Percentiles rank a stretch among this genome's conserved stretches.
Evolutionary conservation across 2,329 filamentous ascomycete species (phyloP).

Genomic region (Verticillium longisporum): DNA sequence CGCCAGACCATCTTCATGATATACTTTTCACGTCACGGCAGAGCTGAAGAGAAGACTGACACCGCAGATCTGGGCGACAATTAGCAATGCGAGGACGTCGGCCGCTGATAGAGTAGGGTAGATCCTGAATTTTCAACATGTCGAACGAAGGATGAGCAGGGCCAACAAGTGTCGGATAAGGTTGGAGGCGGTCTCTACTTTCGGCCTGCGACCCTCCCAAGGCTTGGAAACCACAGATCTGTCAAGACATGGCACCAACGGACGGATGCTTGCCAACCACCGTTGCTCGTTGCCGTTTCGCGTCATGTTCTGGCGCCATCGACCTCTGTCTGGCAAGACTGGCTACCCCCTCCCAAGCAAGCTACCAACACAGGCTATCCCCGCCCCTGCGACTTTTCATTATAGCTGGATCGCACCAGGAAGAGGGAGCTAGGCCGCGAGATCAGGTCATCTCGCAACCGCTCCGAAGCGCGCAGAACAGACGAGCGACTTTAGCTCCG

Average conservation of each 20-base stretch:
- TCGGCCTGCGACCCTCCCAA: neutral
- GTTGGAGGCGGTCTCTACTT: neutral
- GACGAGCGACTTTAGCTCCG: constrained; percentile 1
- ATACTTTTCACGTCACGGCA: too few species aligned
- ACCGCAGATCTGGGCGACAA: neutral
- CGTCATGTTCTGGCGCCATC: neutral
- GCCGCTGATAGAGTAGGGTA: neutral
- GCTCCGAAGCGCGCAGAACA: constrained; percentile 1
- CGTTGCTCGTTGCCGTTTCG: neutral
- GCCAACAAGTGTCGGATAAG: neutral
- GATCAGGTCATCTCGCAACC: constrained; percentile 1
- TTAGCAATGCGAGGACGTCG: neutral
- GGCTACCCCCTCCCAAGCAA: neutral
- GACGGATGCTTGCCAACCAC: neutral
- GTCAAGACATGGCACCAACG: neutral
- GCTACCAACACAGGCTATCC: neutral
- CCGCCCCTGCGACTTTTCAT: neutral
- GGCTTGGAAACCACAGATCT: neutral
- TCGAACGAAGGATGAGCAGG: neutral
- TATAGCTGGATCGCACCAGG: neutral
- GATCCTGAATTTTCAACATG: neutral
- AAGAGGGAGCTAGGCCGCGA: constrained; percentile 1
- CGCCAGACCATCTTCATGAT: neutral
- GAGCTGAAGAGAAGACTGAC: neutral
- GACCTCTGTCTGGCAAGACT: neutral